Percentiles rank a stretch among this genome's conserved stretches.
Evolutionary conservation across 169 alveolate species (phyloP).

Genomic region (Perkinsus marinus): DNA sequence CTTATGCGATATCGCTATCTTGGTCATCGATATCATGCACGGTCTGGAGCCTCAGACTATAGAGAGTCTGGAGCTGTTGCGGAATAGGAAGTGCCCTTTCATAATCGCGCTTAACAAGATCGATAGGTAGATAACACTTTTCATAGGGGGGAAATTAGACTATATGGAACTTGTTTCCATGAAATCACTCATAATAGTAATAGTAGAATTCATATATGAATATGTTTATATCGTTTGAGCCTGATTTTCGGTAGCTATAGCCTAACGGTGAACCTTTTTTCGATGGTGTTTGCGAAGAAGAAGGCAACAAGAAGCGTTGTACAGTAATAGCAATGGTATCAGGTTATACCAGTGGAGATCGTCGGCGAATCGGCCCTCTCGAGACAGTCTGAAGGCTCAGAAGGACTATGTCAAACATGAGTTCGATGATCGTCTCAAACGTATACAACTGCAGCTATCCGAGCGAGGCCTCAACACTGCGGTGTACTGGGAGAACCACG

Average conservation of each 20-base stretch:
- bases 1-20: slow-evolving; percentile 92
- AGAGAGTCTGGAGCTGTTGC: slow-evolving; percentile 79
- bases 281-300: no score
- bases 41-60: slow-evolving; percentile 96
- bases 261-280: no score
- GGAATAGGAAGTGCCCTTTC: slow-evolving; percentile 83
- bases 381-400: slow-evolving; percentile 61
- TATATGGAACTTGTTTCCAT: no score
- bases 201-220: no score
- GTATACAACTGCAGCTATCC: slow-evolving; percentile 64
- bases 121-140: slow-evolving; percentile 83
- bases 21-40: slow-evolving; percentile 98
- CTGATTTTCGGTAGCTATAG: no score
- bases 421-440: slow-evolving; percentile 58
- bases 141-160: no score
- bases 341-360: slow-evolving; percentile 80
- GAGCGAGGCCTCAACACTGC: slow-evolving; percentile 91
- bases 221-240: no score
- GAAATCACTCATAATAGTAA: no score
- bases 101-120: slow-evolving; percentile 95
- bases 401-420: slow-evolving; percentile 62
- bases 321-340: no score
- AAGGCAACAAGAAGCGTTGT: no score
- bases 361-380: slow-evolving; percentile 68
- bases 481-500: slow-evolving; percentile 86